Base-by-base conservation (phyloP, 2,329 filamentous ascomycete species). In the Emmonsia crescens region DNA sequence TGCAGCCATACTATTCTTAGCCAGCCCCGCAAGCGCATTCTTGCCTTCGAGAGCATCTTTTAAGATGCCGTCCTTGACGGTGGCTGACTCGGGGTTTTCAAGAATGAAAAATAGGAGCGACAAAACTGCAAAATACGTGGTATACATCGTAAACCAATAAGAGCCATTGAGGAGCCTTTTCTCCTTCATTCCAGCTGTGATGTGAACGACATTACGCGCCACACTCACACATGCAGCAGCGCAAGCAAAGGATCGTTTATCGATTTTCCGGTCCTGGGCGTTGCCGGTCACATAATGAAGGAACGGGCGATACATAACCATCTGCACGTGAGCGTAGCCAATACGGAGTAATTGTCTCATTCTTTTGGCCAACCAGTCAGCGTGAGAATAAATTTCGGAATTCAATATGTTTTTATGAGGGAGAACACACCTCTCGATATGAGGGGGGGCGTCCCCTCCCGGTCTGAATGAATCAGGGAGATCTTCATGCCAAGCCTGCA, bases 11-110 rank as follows among this genome's bases (percentile, higher is more conserved):
- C 91, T 96, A 68, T 88, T 87, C 68, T 89, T 86, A 2, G 91
- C 88, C 62, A 97, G 81, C 19, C 85, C 86, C 58, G 86, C 84
- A 63, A 97, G 83, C 64, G 92, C 89, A 65, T 93, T 87, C 70
- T 89, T 89, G 21, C 93, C 94, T 65, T 91, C 88, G 64, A 86
- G 82, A 0, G 92, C 93, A 75, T 97, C 93, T 60, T 87, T 87
- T 63, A 96, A 78, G 27, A 96, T 88, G 27, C 75, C 74, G 64
- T 96, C 91, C 59, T 87, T 82, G 48, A 82, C 83, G 1, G 82
- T 83, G 0, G 80, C 75, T 59, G 80, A 84, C 61, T 85, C 81
- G 1, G 83, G 83, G 63, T 87, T 87, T 71, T 87, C 85, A 14
- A 86, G 75, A 9, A 85, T 83, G 66, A 84, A 87, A 67, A 85